A percentile compares a stretch with the other conserved stretches of the same genome.
phyloP scores from a whole-genome alignment of 2,329 filamentous ascomycete genomes.

The Emergomyces orientalis region DNA sequence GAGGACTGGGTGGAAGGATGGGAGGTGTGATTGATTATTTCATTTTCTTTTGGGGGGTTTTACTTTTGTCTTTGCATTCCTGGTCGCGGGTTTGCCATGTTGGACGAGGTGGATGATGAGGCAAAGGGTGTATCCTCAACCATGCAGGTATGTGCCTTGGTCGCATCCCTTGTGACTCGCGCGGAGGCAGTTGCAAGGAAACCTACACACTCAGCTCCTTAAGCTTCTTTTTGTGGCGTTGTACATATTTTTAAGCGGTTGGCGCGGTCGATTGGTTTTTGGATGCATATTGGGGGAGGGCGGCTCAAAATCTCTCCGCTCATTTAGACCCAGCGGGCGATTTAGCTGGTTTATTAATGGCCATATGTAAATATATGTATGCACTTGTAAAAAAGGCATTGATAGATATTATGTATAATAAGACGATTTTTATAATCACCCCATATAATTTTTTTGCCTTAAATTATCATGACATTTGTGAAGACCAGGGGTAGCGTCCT shows the following conservation, averaged over 20 bases:
- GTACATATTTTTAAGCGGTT: not conserved
- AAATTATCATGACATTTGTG: not conserved
- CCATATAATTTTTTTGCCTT: not conserved
- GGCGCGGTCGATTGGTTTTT: not conserved
- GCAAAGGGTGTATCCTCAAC: not conserved
- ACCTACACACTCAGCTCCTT: not conserved
- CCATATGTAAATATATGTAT: not conserved
- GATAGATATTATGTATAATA: not conserved
- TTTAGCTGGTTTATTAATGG: not conserved
- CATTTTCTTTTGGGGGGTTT: conserved; percentile 14
- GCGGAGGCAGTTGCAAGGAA: not conserved
- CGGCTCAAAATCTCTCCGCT: not conserved
- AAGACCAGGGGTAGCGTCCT: too few relatives aligned
- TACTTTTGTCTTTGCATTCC: not conserved
- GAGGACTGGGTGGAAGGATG: conserved; percentile 74
- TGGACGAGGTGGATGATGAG: not conserved
- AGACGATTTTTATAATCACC: not conserved
- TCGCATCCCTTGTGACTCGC: not conserved
- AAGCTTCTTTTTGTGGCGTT: not conserved
- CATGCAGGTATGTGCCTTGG: not conserved
- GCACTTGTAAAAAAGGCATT: not conserved
- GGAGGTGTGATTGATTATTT: conserved; percentile 48
- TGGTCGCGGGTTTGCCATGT: not conserved
- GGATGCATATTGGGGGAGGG: conserved; percentile 1
- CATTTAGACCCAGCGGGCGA: not conserved